Percentiles rank a stretch among this genome's conserved stretches.
Evolutionary conservation across 305 asterid species (phyloP).

Genomic region (Fraxinus sp.): DNA sequence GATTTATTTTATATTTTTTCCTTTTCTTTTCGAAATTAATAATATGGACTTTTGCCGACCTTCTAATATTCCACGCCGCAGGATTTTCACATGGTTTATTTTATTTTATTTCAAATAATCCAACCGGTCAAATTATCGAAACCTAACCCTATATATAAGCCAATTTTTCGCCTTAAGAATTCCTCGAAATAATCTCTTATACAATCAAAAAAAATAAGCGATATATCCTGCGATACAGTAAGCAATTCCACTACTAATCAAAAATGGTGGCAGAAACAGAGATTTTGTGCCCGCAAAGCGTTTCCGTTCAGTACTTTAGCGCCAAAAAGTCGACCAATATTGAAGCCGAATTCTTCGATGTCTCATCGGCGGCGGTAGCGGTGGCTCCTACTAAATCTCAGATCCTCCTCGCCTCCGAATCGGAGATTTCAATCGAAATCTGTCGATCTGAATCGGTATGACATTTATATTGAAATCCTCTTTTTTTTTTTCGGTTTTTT

Average conservation of each 20-base stretch:
- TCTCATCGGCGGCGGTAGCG: conserved; percentile 17
- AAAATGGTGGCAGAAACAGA: conserved; percentile 55
- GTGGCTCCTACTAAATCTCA: background rate
- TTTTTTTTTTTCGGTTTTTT: background rate
- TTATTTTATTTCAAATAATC: background rate
- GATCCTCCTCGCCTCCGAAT: conserved; percentile 14
- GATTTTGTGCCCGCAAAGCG: conserved; percentile 35
- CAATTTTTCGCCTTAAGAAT: background rate
- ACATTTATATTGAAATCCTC: background rate
- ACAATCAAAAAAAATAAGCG: background rate
- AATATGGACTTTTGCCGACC: background rate
- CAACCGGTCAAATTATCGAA: background rate
- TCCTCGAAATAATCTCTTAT: background rate
- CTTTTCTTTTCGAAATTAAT: background rate
- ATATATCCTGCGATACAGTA: background rate
- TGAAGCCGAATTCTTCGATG: conserved; percentile 29
- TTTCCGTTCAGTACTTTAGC: conserved; percentile 44
- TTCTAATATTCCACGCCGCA: background rate
- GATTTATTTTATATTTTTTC: background rate
- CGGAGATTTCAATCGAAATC: conserved; percentile 30
- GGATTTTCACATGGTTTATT: background rate
- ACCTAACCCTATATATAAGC: background rate
- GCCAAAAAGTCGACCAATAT: conserved; percentile 18
- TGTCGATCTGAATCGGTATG: conserved; percentile 53
- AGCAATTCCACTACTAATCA: background rate